Evolutionary conservation across 345 rosid species (phyloP).

Genomic region (Hibiscus syriacus): DNA sequence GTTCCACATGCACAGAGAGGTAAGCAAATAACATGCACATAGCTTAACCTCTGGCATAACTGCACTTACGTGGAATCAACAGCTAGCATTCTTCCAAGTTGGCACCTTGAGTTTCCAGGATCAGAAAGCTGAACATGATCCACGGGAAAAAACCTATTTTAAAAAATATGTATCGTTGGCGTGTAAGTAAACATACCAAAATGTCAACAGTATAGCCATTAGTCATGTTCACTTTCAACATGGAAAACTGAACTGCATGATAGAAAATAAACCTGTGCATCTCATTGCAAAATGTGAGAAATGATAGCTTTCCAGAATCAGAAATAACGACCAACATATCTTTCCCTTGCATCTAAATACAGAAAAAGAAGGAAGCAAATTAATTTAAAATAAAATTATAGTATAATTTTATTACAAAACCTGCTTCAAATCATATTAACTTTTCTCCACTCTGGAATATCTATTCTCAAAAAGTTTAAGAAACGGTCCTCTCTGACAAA

Average conservation of each 20-base stretch:
- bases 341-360: conserved; percentile 51
- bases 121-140: conserved; percentile 68
- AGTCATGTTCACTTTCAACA: conserved; percentile 4
- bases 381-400: neutral
- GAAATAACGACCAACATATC: conserved; percentile 79
- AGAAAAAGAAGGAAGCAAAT: conserved; percentile 10
- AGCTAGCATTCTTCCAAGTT: conserved; percentile 83
- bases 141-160: conserved; percentile 70
- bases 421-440: neutral
- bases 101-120: conserved; percentile 77
- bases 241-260: conserved; percentile 10
- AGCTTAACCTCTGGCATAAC: neutral
- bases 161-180: conserved; percentile 16
- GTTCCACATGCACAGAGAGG: neutral
- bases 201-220: conserved; percentile 6
- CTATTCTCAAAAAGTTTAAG: neutral
- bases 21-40: neutral
- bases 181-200: conserved; percentile 8
- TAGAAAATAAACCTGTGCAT: conserved; percentile 67
- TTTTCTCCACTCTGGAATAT: conserved; percentile 6
- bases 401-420: neutral
- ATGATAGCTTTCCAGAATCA: conserved; percentile 93
- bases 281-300: conserved; percentile 83
- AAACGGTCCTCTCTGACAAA: neutral
- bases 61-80: conserved; percentile 69